Conservation (phyloP, 2,329 filamentous ascomycete species). For the Sporothrix globosa region DNA sequence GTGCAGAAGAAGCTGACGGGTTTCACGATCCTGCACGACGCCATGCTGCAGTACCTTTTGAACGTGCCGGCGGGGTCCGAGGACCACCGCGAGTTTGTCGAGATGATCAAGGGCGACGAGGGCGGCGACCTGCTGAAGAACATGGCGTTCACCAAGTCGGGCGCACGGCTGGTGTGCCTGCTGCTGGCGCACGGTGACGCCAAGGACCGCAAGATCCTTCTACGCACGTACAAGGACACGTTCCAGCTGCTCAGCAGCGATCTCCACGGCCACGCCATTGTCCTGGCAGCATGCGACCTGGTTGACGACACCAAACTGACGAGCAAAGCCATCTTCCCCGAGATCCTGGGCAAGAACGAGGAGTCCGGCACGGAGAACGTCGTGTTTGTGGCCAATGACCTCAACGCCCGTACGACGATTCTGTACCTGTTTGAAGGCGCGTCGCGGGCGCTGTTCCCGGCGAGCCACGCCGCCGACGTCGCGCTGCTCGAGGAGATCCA, state of each 20-base stretch:
- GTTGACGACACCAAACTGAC: slow-evolving; percentile 92
- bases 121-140: slow-evolving; percentile 91
- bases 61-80: slow-evolving; percentile 75
- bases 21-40: slow-evolving; percentile 97
- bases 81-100: slow-evolving; percentile 84
- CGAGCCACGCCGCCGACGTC: slow-evolving; percentile 66
- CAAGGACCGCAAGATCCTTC: slow-evolving; percentile 88
- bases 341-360: slow-evolving; percentile 75
- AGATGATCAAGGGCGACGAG: slow-evolving; percentile 89
- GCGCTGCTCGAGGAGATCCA: slow-evolving; percentile 76
- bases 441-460: slow-evolving; percentile 64
- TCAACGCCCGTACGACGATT: slow-evolving; percentile 67
- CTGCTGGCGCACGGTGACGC: slow-evolving; percentile 81
- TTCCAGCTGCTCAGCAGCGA: slow-evolving; percentile 85
- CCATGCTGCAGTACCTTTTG: slow-evolving; percentile 95
- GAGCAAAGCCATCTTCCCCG: slow-evolving; percentile 81
- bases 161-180: slow-evolving; percentile 78
- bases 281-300: slow-evolving; percentile 85
- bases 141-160: slow-evolving; percentile 91
- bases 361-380: slow-evolving; percentile 66
- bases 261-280: slow-evolving; percentile 73
- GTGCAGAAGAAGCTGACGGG: slow-evolving; percentile 96
- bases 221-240: slow-evolving; percentile 86
- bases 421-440: slow-evolving; percentile 78
- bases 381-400: slow-evolving; percentile 65